Evolutionary conservation across 1,284 basidiomycete genomes (phyloP).

Genomic region (Megacollybia platyphylla): DNA sequence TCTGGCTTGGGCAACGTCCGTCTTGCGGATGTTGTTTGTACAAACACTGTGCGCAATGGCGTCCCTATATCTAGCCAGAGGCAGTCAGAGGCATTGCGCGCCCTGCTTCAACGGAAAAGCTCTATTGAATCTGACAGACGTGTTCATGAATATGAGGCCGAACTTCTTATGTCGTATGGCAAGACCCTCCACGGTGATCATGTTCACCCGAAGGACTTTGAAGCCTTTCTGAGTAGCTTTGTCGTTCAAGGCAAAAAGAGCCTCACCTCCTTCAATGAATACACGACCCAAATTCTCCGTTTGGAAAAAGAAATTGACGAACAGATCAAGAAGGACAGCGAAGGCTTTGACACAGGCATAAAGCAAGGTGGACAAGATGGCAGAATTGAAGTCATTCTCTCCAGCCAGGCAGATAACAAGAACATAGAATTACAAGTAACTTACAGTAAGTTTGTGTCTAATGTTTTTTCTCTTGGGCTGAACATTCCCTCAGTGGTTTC

Average conservation of each 20-base stretch:
- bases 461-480: constrained; percentile 1
- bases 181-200: constrained; percentile 24
- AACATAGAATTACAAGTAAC: constrained; percentile 33
- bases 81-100: background rate
- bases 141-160: constrained; percentile 23
- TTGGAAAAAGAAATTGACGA: constrained; percentile 26
- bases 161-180: constrained; percentile 28
- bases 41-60: background rate
- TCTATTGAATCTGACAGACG: constrained; percentile 18
- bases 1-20: background rate
- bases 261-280: constrained; percentile 18
- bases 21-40: constrained; percentile 1
- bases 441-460: constrained; percentile 28
- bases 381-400: constrained; percentile 24
- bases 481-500: constrained; percentile 27
- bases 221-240: constrained; percentile 26
- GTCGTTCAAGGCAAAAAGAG: constrained; percentile 23
- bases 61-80: background rate
- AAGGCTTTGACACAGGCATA: constrained; percentile 14
- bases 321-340: constrained; percentile 15
- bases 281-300: constrained; percentile 27
- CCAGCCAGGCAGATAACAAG: constrained; percentile 10
- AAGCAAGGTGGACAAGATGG: constrained; percentile 17
- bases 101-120: background rate
- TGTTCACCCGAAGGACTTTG: constrained; percentile 5